Evolutionary conservation across 2,329 filamentous ascomycete species (phyloP).

Genomic region (Fusarium sp.): DNA sequence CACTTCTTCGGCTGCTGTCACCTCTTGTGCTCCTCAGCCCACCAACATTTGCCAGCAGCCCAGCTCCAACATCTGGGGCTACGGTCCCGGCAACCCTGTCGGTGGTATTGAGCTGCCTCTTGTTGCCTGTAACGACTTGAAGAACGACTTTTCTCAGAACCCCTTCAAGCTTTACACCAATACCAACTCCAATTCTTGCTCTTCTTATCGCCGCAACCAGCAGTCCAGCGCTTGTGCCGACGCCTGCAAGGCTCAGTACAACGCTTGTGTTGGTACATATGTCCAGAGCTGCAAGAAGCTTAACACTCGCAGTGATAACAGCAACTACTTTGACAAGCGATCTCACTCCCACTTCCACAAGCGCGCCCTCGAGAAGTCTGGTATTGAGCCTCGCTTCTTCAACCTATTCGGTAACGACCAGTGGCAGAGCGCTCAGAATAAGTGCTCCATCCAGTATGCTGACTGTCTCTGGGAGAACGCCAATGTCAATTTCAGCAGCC

Average conservation of each 20-base stretch:
- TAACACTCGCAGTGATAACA: slow-evolving; percentile 37
- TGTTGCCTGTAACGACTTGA: slow-evolving; percentile 65
- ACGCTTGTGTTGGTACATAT: slow-evolving; percentile 60
- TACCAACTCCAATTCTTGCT: slow-evolving; percentile 55
- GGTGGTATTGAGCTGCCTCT: slow-evolving; percentile 63
- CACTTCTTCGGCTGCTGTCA: slow-evolving; percentile 46
- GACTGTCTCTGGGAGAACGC: slow-evolving; percentile 60
- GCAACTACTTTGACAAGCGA: slow-evolving; percentile 34
- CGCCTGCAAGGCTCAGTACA: slow-evolving; percentile 64
- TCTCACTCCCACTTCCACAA: slow-evolving; percentile 38
- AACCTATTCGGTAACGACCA: slow-evolving; percentile 47
- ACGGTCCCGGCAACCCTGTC: slow-evolving; percentile 70
- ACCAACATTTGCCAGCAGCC: slow-evolving; percentile 66
- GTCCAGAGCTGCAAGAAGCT: slow-evolving; percentile 58
- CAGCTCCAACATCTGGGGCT: slow-evolving; percentile 68
- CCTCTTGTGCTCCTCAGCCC: slow-evolving; percentile 56
- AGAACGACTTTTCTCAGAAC: slow-evolving; percentile 53
- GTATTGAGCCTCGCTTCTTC: slow-evolving; percentile 41
- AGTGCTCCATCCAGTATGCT: slow-evolving; percentile 61
- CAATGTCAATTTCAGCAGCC: slow-evolving; percentile 48
- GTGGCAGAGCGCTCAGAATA: slow-evolving; percentile 48
- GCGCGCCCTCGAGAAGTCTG: slow-evolving; percentile 41
- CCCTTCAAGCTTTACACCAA: slow-evolving; percentile 65
- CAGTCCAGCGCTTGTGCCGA: slow-evolving; percentile 58
- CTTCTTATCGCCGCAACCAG: slow-evolving; percentile 53